phyloP scores from a whole-genome alignment of 2,329 filamentous ascomycete species.

The Colletotrichum abscissum region DNA sequence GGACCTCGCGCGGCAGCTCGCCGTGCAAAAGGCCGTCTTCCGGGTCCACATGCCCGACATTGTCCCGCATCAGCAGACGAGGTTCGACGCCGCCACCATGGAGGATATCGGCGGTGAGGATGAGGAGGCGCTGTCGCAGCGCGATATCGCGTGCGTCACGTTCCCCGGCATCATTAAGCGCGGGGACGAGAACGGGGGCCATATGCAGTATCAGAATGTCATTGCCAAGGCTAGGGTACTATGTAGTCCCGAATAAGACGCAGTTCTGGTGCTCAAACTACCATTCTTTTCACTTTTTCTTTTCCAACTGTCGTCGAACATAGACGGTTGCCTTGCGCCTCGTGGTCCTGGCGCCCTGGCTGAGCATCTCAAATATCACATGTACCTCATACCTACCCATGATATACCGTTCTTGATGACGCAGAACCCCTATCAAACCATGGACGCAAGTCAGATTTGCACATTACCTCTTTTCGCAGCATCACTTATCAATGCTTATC shows the following conservation, averaged over 20 bases:
- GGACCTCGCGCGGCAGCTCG: constrained; percentile 66
- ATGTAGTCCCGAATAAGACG: constrained; percentile 60
- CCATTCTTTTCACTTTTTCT: neutral
- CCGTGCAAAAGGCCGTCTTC: constrained; percentile 69
- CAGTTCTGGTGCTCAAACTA: neutral
- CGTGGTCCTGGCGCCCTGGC: neutral
- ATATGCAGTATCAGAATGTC: constrained; percentile 70
- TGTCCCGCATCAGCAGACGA: constrained; percentile 61
- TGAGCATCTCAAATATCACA: neutral
- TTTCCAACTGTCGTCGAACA: neutral
- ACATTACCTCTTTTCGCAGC: neutral
- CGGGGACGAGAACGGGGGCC: constrained; percentile 72
- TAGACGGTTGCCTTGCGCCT: neutral
- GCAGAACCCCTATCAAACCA: neutral
- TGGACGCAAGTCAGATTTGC: neutral
- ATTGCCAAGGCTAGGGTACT: constrained; percentile 75
- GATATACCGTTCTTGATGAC: neutral
- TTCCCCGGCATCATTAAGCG: constrained; percentile 74
- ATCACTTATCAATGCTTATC: neutral
- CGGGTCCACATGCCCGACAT: constrained; percentile 66
- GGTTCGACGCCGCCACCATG: constrained; percentile 71
- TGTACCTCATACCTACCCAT: neutral
- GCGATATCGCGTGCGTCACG: constrained; percentile 70
- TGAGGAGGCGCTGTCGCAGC: constrained; percentile 62
- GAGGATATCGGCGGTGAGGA: constrained; percentile 74